Base-by-base conservation (phyloP, 768 basidiomycete species). In the Termitomyces sp. region DNA sequence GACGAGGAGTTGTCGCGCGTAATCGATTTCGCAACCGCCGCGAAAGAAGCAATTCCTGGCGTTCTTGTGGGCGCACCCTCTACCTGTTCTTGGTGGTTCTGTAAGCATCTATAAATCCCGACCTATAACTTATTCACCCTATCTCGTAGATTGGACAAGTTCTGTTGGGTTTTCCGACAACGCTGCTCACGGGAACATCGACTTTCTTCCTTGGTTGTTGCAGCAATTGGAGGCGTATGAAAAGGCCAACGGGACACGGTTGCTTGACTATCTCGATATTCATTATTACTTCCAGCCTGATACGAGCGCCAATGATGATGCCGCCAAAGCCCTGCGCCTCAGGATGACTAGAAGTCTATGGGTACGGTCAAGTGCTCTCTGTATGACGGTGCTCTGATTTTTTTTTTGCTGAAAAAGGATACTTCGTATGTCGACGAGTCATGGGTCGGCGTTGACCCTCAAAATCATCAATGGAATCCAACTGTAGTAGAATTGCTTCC, bases 191-290 rank as follows among this genome's bases (percentile, higher is more conserved):
- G 58, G 75, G 65, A 82, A 82, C 63, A 79, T 74, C 33, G 83
- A 84, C 67, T 84, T 83, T 74, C 57, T 84, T 6, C 83, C 83
- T 16, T 84, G 82, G 82, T 83, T 84, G 78, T 72, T 84, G 53
- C 53, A 68, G 18, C 71, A 84, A 68, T 82, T 84, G 82, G 75
- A 77, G 39, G 63, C 70, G 7, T 71, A 72, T 4, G 76, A 78
- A 45, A 65, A 63, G 8, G 69, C 60, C 2, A 62, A 68, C 12
- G 78, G 80, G 2, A 74, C 78, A 63, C 72, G 82, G 13, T 70
- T 83, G 24, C 70, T 84, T n/a, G 83, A 84, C 67, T 82, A 78
- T 68, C 78, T 84, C 55, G 83, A 83, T 65, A 78, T 84, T 58
- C 83, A 84, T 61, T 84, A 83, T 65, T 84, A 84, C 72, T 84